These are phyloP conservation scores for Tylopilus rubrobrunneus DNA, from an alignment of 768 basidiomycete species.

Conservation along the genomic window DNA sequence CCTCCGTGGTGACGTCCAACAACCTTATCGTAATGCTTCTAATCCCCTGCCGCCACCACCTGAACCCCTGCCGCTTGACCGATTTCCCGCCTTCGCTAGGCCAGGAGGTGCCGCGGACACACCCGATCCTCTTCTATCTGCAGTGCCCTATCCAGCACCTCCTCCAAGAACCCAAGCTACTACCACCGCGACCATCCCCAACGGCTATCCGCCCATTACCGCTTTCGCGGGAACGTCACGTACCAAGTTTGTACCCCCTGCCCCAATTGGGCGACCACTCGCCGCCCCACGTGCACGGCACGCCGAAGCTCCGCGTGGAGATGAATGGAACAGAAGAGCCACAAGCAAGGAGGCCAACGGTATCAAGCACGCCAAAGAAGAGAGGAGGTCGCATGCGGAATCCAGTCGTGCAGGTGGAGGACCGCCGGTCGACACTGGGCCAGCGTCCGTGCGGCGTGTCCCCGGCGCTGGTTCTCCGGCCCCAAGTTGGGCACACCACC, in stretches of 20 bases:
- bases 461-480: slow-evolving; percentile 23
- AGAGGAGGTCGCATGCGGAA: slow-evolving; percentile 9
- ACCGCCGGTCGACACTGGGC: slow-evolving; percentile 32
- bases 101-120: slow-evolving; percentile 23
- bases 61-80: slow-evolving; percentile 45
- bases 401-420: slow-evolving; percentile 19
- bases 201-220: slow-evolving; percentile 11
- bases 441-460: slow-evolving; percentile 30
- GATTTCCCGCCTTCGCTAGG: slow-evolving; percentile 40
- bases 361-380: slow-evolving; percentile 10
- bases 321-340: slow-evolving; percentile 19
- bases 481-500: slow-evolving; percentile 29
- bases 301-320: slow-evolving; percentile 19
- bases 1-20: slow-evolving; percentile 30
- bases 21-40: slow-evolving; percentile 29
- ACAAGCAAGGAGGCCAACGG: slow-evolving; percentile 14
- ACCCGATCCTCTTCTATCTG: slow-evolving; percentile 17
- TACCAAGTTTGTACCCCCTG: slow-evolving; percentile 11
- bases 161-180: slow-evolving; percentile 19
- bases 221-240: slow-evolving; percentile 12
- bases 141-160: slow-evolving; percentile 27
- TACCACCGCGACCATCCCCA: neutral
- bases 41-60: slow-evolving; percentile 60
- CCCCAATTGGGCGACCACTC: slow-evolving; percentile 14
- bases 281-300: slow-evolving; percentile 20